These are phyloP conservation scores for Yarrowia galli DNA, from an alignment of 1,139 yeast genomes.

Conservation along the genomic window DNA sequence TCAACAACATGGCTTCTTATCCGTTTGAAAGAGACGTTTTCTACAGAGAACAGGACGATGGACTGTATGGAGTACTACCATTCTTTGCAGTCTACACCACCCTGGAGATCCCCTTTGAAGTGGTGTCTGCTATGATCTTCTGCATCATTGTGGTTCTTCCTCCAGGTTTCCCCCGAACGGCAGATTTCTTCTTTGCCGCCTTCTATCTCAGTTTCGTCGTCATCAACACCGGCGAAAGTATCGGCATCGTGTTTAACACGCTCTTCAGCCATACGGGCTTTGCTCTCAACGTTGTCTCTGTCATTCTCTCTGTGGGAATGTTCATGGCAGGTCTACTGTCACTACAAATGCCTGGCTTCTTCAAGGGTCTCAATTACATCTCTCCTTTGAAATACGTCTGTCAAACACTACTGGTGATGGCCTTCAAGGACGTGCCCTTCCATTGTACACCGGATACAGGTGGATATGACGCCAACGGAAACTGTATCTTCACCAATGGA, in stretches of 20 bases:
- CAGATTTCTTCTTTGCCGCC: slow-evolving; percentile 70
- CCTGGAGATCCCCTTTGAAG: slow-evolving; percentile 77
- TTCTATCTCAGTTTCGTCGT: slow-evolving; percentile 63
- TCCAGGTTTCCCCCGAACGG: slow-evolving; percentile 75
- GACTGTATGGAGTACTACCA: slow-evolving; percentile 70
- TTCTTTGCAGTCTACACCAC: slow-evolving; percentile 70
- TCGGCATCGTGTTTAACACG: slow-evolving; percentile 82
- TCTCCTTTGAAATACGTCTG: slow-evolving; percentile 78
- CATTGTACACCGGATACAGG: slow-evolving; percentile 37
- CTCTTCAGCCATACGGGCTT: slow-evolving; percentile 77
- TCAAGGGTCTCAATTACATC: slow-evolving; percentile 72
- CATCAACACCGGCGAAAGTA: slow-evolving; percentile 79
- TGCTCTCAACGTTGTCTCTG: slow-evolving; percentile 74
- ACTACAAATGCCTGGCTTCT: slow-evolving; percentile 70
- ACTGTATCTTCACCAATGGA: slow-evolving; percentile 60
- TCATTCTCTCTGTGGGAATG: slow-evolving; percentile 69
- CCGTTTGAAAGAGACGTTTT: slow-evolving; percentile 78
- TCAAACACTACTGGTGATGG: slow-evolving; percentile 60
- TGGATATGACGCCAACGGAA: slow-evolving; percentile 46
- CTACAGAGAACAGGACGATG: slow-evolving; percentile 79
- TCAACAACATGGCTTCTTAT: slow-evolving; percentile 76
- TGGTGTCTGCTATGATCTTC: slow-evolving; percentile 65
- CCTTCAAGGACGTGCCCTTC: slow-evolving; percentile 47
- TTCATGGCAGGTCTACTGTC: slow-evolving; percentile 92
- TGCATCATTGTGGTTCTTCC: slow-evolving; percentile 70